These are phyloP conservation scores for Curvularia sp. DNA, from an alignment of 2,329 filamentous ascomycete species.

Conservation along the genomic window DNA sequence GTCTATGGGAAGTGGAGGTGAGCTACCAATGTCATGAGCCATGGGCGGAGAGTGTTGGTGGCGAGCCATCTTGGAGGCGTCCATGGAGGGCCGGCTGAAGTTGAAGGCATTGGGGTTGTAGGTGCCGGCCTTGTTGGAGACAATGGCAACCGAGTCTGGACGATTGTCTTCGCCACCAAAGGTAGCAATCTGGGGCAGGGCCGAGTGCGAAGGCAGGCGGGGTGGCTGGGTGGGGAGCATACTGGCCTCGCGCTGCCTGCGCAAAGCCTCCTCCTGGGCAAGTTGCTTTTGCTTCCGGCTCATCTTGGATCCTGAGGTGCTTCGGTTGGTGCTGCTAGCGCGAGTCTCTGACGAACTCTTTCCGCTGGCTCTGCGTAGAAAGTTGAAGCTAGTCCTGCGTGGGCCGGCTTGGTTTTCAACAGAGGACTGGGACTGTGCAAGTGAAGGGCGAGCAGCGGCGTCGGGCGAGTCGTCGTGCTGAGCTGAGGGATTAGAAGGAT, in stretches of 20 bases:
- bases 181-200: constrained; percentile 60
- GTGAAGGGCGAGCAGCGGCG: constrained; percentile 26
- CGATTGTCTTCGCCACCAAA: constrained; percentile 69
- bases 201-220: constrained; percentile 60
- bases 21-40: constrained; percentile 62
- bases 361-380: constrained; percentile 48
- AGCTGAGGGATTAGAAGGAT: constrained; percentile 16
- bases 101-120: constrained; percentile 40
- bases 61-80: constrained; percentile 50
- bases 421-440: constrained; percentile 26
- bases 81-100: constrained; percentile 49
- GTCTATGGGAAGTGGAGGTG: constrained; percentile 57
- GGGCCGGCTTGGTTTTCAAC: constrained; percentile 28
- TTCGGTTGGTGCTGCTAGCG: constrained; percentile 30
- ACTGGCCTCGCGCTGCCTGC: constrained; percentile 63
- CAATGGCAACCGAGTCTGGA: constrained; percentile 68
- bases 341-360: constrained; percentile 33
- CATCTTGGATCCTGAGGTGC: constrained; percentile 49
- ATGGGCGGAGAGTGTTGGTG: constrained; percentile 26
- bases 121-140: constrained; percentile 63
- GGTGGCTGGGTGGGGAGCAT: constrained; percentile 66
- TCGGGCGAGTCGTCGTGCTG: constrained; percentile 42
- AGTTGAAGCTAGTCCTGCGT: constrained; percentile 47
- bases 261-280: constrained; percentile 60
- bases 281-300: constrained; percentile 66